A percentile compares a stretch with the other conserved stretches of the same genome.
Evolutionary conservation across 768 basidiomycete genomes (phyloP).

Genomic region (Lentinula sp.): DNA sequence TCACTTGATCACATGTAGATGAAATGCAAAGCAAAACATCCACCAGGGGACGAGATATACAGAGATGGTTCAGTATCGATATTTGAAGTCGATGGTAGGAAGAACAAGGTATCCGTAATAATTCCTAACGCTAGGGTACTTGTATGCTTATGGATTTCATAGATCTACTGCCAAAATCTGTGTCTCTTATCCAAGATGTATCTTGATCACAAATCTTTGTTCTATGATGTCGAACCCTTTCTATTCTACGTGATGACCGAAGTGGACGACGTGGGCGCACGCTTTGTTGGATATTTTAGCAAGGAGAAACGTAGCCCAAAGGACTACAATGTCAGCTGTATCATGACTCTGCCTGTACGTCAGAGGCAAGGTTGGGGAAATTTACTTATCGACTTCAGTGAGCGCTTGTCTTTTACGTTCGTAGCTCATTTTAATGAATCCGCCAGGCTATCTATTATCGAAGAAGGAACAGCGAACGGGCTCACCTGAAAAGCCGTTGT

Average conservation of each 20-base stretch:
- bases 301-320: constrained; percentile 97
- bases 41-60: constrained; percentile 98
- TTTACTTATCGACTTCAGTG: constrained; percentile 96
- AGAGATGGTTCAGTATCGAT: constrained; percentile 83
- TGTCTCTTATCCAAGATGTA: constrained; percentile 99
- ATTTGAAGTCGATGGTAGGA: constrained; percentile 96
- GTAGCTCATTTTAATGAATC: background rate
- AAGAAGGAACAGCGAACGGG: constrained; percentile 90
- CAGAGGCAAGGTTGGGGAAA: constrained; percentile 97
- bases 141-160: background rate
- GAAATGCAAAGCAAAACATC: constrained; percentile 93
- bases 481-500: constrained; percentile 95
- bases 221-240: constrained; percentile 99
- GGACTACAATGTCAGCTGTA: constrained; percentile 97
- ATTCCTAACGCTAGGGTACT: background rate
- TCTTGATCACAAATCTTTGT: constrained; percentile 96
- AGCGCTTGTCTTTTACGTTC: constrained; percentile 23
- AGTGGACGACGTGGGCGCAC: constrained; percentile 80
- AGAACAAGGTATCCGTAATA: constrained; percentile 69
- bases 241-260: constrained; percentile 98
- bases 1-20: constrained; percentile 40
- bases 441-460: constrained; percentile 85
- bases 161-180: constrained; percentile 99
- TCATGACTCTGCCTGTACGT: constrained; percentile 95
- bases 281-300: constrained; percentile 97